Evolutionary conservation across 2,329 filamentous ascomycete species (phyloP).

Genomic region (Fusarium duplospermum): DNA sequence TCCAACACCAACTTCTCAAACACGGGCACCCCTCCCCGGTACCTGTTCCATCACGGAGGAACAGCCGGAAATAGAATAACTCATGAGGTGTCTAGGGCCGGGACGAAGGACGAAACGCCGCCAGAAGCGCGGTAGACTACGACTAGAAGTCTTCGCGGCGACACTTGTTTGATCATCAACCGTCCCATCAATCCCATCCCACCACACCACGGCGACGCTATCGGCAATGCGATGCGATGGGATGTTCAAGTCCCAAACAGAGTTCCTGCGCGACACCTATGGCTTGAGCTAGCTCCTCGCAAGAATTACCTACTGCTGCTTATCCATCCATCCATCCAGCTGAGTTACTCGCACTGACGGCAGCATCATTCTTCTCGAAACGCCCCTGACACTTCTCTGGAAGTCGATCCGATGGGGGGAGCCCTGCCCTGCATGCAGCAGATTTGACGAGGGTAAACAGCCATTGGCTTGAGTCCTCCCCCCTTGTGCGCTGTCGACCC

Average conservation of each 20-base stretch:
- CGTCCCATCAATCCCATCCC: slow-evolving; percentile 4
- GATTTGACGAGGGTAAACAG: slow-evolving; percentile 23
- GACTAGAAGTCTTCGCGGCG: slow-evolving; percentile 28
- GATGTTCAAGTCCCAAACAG: slow-evolving; percentile 6
- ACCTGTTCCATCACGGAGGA: slow-evolving; percentile 18
- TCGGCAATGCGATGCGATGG: slow-evolving; percentile 11
- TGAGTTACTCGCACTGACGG: slow-evolving; percentile 19
- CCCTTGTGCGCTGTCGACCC: slow-evolving; percentile 18
- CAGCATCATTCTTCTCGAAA: slow-evolving; percentile 22
- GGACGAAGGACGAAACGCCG: slow-evolving; percentile 36
- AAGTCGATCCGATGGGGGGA: slow-evolving; percentile 34
- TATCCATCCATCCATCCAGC: not conserved
- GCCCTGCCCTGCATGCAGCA: slow-evolving; percentile 26
- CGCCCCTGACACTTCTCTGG: slow-evolving; percentile 34
- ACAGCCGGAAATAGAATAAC: slow-evolving; percentile 36
- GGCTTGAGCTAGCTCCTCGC: not conserved
- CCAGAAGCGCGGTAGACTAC: slow-evolving; percentile 36
- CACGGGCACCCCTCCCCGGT: slow-evolving; percentile 19
- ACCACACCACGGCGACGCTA: slow-evolving; percentile 22
- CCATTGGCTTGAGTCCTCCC: slow-evolving; percentile 17
- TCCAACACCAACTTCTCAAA: slow-evolving; percentile 38
- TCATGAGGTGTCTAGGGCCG: slow-evolving; percentile 23
- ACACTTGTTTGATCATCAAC: slow-evolving; percentile 24
- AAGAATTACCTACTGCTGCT: slow-evolving; percentile 3
- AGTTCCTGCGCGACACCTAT: not conserved